Evolutionary conservation across 2,329 filamentous ascomycete genomes (phyloP).

Genomic region (Talaromyces amestolkiae): DNA sequence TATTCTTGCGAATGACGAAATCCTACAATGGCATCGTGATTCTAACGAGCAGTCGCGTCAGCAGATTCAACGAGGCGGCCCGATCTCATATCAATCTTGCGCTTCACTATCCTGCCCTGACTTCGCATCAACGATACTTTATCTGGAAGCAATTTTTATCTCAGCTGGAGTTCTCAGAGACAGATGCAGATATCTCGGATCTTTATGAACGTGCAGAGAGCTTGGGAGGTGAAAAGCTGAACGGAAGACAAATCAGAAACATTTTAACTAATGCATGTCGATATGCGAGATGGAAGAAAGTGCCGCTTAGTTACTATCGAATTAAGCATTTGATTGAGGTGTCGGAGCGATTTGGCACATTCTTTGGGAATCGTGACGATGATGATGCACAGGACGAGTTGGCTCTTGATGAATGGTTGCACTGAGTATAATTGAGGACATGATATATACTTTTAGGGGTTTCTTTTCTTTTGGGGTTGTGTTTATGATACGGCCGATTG

Average conservation of each 20-base stretch:
- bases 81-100: conserved; percentile 24
- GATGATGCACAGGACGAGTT: background rate
- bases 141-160: background rate
- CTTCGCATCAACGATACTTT: background rate
- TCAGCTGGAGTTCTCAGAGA: background rate
- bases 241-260: background rate
- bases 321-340: background rate
- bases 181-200: background rate
- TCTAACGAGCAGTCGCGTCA: conserved; percentile 37
- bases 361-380: background rate
- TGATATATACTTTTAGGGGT: background rate
- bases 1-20: conserved; percentile 39
- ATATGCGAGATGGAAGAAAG: background rate
- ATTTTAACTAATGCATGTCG: background rate
- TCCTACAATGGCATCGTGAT: conserved; percentile 40
- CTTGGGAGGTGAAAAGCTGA: background rate
- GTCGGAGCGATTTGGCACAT: background rate
- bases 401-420: background rate
- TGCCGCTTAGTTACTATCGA: background rate
- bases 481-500: background rate
- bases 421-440: background rate
- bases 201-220: background rate
- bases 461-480: background rate
- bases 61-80: conserved; percentile 37
- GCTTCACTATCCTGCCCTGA: conserved; percentile 12